A percentile compares a stretch with the other conserved stretches of the same genome.
Conservation (phyloP, 352 stramenopile species). For the Plasmopara halstedii region DNA sequence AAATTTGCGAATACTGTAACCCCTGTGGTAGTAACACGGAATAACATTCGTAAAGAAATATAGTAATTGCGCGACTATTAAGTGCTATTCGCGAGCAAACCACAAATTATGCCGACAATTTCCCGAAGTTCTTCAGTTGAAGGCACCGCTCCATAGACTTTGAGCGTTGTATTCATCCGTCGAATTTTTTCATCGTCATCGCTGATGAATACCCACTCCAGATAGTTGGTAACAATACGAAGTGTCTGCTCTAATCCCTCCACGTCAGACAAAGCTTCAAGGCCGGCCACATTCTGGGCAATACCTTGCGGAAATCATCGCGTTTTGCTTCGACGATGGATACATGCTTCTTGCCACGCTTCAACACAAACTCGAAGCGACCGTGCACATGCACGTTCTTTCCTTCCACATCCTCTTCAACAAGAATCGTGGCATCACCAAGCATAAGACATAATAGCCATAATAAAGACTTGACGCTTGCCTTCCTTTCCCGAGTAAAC, state of each 20-base stretch:
- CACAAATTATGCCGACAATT: constrained; percentile 13
- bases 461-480: constrained; percentile 4
- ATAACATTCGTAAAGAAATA: too few species aligned
- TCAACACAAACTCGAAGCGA: constrained; percentile 28
- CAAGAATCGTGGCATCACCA: constrained; percentile 12
- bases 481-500: constrained; percentile 7
- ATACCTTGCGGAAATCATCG: constrained; percentile 23
- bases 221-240: constrained; percentile 19
- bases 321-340: constrained; percentile 21
- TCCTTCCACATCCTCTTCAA: constrained; percentile 12
- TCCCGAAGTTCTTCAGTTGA: constrained; percentile 7
- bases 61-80: not conserved
- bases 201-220: constrained; percentile 15
- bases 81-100: constrained; percentile 3
- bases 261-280: constrained; percentile 1
- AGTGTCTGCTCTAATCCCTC: not conserved
- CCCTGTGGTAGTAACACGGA: too few species aligned
- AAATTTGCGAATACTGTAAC: too few species aligned
- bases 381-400: constrained; percentile 19
- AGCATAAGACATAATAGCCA: constrained; percentile 13
- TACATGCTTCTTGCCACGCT: constrained; percentile 21
- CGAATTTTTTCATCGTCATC: constrained; percentile 9
- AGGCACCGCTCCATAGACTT: constrained; percentile 1
- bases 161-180: constrained; percentile 6
- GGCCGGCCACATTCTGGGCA: constrained; percentile 4